phyloP scores from a whole-genome alignment of 2,329 filamentous ascomycete species.

The Verticillium albo-atrum region DNA sequence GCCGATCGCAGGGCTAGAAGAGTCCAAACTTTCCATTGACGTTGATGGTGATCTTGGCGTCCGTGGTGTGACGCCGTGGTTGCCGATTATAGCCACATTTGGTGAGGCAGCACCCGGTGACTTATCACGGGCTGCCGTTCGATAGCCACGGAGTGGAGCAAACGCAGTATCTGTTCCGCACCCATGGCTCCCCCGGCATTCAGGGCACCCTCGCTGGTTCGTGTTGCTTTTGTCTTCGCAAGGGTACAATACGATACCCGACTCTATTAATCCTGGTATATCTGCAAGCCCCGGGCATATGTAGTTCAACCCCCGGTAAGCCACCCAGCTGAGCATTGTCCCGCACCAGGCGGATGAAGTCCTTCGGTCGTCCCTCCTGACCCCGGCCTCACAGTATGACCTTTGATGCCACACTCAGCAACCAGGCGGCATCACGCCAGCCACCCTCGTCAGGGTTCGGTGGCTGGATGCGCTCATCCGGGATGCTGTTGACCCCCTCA shows the following conservation, averaged over 20 bases:
- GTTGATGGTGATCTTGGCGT: background rate
- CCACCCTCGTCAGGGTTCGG: slow-evolving; percentile 51
- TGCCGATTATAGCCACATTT: background rate
- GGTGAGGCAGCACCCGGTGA: background rate
- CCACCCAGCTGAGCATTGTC: background rate
- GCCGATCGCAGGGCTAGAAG: background rate
- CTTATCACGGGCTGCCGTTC: background rate
- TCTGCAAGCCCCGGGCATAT: background rate
- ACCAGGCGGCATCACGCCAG: slow-evolving; percentile 66
- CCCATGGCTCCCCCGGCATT: background rate
- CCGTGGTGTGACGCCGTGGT: background rate
- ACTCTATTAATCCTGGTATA: background rate
- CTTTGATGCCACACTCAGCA: slow-evolving; percentile 60
- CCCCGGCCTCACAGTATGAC: slow-evolving; percentile 44
- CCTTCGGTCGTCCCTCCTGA: background rate
- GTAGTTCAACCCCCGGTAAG: background rate
- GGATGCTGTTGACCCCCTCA: slow-evolving; percentile 33
- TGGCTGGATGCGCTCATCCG: slow-evolving; percentile 42
- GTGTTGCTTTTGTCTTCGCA: background rate
- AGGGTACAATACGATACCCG: background rate
- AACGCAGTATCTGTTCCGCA: background rate
- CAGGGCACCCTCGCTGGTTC: background rate
- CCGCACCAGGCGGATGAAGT: background rate
- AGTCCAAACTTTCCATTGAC: background rate
- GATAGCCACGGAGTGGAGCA: background rate